Conservation (phyloP, 441 rosid genomes). For the Euphorbia corollata region DNA sequence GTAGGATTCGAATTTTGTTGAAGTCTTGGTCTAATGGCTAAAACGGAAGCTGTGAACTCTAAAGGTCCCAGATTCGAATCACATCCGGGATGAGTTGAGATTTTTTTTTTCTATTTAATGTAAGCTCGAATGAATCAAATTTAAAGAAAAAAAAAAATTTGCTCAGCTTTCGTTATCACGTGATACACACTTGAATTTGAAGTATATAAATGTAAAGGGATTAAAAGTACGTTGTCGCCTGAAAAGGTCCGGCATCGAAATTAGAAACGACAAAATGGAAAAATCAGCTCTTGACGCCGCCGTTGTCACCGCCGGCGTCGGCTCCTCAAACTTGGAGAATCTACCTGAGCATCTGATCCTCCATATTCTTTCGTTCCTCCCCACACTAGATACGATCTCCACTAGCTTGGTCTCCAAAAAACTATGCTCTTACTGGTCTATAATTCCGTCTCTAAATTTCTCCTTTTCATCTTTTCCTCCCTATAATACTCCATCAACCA, state of each 20-base stretch:
- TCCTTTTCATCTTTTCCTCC: constrained; percentile 12
- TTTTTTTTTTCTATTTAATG: no score
- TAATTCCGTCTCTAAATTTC: constrained; percentile 7
- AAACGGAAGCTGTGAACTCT: no score
- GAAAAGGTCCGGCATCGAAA: neutral
- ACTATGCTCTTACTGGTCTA: constrained; percentile 9
- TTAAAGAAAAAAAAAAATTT: no score
- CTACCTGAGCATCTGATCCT: constrained; percentile 8
- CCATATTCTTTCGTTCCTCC: constrained; percentile 17
- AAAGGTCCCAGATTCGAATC: no score
- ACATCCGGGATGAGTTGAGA: no score
- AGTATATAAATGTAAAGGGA: no score
- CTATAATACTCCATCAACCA: constrained; percentile 5
- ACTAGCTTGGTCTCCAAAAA: constrained; percentile 15
- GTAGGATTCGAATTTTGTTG: no score
- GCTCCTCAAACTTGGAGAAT: neutral
- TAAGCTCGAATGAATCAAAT: no score
- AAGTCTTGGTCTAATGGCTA: no score
- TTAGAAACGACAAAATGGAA: neutral
- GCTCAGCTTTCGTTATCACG: no score
- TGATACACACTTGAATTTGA: no score
- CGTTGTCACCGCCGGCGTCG: neutral
- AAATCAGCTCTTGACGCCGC: neutral
- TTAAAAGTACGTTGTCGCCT: no score
- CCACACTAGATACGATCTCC: constrained; percentile 14